A percentile compares a stretch with the other conserved stretches of the same genome.
Conservation (phyloP, 495 filamentous ascomycete species). For the Xylaria grammica region DNA sequence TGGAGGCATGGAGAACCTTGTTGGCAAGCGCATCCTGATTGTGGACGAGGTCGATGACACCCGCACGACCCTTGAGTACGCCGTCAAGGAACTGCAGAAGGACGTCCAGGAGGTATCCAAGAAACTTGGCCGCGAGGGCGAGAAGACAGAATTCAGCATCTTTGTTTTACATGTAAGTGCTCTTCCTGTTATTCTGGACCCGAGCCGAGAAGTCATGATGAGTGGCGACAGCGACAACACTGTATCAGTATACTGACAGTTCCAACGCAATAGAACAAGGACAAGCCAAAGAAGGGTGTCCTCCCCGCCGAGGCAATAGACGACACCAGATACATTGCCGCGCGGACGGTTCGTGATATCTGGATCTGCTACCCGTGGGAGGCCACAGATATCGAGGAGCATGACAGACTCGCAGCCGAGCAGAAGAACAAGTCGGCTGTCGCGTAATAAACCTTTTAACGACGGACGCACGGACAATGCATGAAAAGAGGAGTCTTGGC, state of each 20-base stretch:
- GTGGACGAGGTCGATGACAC: slow-evolving; percentile 99
- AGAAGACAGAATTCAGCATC: slow-evolving; percentile 85
- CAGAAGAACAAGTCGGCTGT: slow-evolving; percentile 36
- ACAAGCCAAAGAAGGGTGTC: slow-evolving; percentile 90
- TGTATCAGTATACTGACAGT: slow-evolving; percentile 20
- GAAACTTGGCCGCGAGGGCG: slow-evolving; percentile 65
- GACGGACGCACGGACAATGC: background rate
- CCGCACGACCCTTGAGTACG: slow-evolving; percentile 94
- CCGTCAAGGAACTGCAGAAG: slow-evolving; percentile 93
- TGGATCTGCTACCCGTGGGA: slow-evolving; percentile 99
- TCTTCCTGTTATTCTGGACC: background rate
- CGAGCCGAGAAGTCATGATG: background rate
- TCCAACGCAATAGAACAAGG: slow-evolving; percentile 74
- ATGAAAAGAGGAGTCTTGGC: slow-evolving; percentile 4
- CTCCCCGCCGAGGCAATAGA: slow-evolving; percentile 82
- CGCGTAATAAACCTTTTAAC: slow-evolving; percentile 14
- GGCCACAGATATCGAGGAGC: slow-evolving; percentile 92
- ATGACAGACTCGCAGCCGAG: slow-evolving; percentile 72
- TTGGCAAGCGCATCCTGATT: slow-evolving; percentile 97
- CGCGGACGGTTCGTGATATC: slow-evolving; percentile 84
- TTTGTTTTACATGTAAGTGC: slow-evolving; percentile 91
- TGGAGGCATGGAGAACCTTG: slow-evolving; percentile 84
- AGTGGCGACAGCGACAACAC: background rate
- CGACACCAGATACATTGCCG: slow-evolving; percentile 79
- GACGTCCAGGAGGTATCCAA: slow-evolving; percentile 85